These are phyloP conservation scores for Imleria badia DNA, from an alignment of 768 basidiomycete genomes.

Conservation along the genomic window DNA sequence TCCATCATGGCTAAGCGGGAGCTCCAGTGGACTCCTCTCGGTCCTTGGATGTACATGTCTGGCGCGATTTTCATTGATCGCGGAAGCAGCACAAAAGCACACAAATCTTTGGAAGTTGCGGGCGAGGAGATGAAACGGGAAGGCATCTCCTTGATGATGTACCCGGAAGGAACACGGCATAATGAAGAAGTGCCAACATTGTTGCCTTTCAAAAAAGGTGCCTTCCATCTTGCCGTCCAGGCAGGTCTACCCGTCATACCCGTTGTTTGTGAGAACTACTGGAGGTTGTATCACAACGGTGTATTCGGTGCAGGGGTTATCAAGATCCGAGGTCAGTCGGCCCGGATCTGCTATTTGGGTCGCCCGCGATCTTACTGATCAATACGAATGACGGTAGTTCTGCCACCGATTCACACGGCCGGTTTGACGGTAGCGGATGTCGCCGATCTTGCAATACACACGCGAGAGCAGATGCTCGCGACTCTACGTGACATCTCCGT, in stretches of 20 bases:
- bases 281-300: constrained; percentile 76
- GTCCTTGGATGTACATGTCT: constrained; percentile 86
- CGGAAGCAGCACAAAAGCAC: constrained; percentile 71
- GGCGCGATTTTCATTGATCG: constrained; percentile 93
- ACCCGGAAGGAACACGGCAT: constrained; percentile 94
- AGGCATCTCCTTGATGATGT: constrained; percentile 85
- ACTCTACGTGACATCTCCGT: constrained; percentile 76
- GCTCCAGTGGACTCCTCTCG: constrained; percentile 82
- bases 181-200: constrained; percentile 62
- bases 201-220: constrained; percentile 95
- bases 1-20: constrained; percentile 94
- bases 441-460: constrained; percentile 57
- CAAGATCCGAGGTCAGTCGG: constrained; percentile 65
- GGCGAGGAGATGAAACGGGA: constrained; percentile 73
- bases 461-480: constrained; percentile 78
- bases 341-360: background rate
- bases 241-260: constrained; percentile 90
- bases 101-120: constrained; percentile 73
- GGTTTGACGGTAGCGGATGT: constrained; percentile 74
- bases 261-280: constrained; percentile 93
- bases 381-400: constrained; percentile 49
- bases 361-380: background rate
- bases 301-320: constrained; percentile 75
- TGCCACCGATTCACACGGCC: constrained; percentile 83
- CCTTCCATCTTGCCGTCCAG: constrained; percentile 93